Evolutionary conservation across 352 stramenopile species (phyloP).

Genomic region (Pilasporangium apinafurcum): DNA sequence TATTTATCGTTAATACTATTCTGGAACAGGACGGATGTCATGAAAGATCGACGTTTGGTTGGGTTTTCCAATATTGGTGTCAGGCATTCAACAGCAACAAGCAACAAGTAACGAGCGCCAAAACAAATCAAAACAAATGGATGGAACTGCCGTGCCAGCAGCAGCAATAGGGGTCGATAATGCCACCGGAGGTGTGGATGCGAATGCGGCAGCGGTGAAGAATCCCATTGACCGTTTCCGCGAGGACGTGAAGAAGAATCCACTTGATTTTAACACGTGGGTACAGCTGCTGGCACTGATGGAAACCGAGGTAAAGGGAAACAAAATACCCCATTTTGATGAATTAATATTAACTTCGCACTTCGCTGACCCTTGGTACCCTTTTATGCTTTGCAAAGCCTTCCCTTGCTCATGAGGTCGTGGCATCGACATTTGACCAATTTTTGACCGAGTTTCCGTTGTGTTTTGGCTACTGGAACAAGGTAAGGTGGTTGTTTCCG

Average conservation of each 20-base stretch:
- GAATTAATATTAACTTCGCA: too few relatives aligned
- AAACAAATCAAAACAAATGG: not conserved
- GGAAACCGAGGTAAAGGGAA: conserved; percentile 62
- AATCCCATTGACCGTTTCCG: conserved; percentile 42
- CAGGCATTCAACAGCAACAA: too few relatives aligned
- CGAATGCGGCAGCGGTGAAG: conserved; percentile 4
- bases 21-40: too few relatives aligned
- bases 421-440: conserved; percentile 60
- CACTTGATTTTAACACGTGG: conserved; percentile 80
- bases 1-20: too few relatives aligned
- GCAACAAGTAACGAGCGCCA: too few relatives aligned
- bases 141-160: not conserved
- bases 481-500: conserved; percentile 22
- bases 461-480: conserved; percentile 86
- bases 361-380: too few relatives aligned
- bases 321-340: too few relatives aligned
- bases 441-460: conserved; percentile 74
- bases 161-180: not conserved
- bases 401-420: conserved; percentile 32
- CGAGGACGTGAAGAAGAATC: conserved; percentile 53
- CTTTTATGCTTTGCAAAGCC: conserved; percentile 17
- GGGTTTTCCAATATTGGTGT: too few relatives aligned
- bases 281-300: conserved; percentile 63
- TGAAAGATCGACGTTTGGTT: too few relatives aligned
- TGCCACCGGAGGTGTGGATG: not conserved